Evolutionary conservation across 345 rosid species (phyloP).

Genomic region (Conringia planisiliqua): DNA sequence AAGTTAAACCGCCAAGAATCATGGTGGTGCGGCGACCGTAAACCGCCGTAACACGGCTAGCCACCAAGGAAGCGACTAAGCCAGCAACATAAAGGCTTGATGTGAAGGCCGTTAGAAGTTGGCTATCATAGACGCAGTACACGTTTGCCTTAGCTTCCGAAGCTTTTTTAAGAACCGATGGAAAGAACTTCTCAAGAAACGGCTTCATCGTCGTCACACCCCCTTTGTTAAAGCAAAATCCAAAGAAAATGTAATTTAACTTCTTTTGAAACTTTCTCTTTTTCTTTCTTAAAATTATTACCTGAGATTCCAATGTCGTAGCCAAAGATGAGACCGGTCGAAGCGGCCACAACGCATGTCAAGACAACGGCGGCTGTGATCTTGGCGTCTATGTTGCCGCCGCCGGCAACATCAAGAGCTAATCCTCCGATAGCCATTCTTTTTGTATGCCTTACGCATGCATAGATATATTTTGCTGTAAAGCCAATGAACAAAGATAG

Average conservation of each 20-base stretch:
- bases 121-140: slow-evolving; percentile 65
- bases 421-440: slow-evolving; percentile 57
- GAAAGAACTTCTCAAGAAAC: slow-evolving; percentile 76
- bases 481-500: not conserved
- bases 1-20: slow-evolving; percentile 67
- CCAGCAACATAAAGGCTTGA: slow-evolving; percentile 82
- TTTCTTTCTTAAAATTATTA: not conserved
- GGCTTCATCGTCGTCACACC: slow-evolving; percentile 89
- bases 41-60: slow-evolving; percentile 54
- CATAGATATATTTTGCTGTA: not conserved
- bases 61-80: slow-evolving; percentile 58
- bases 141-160: slow-evolving; percentile 52
- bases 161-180: slow-evolving; percentile 49
- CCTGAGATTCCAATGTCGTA: slow-evolving; percentile 89
- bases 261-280: not conserved
- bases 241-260: not conserved
- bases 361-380: slow-evolving; percentile 55
- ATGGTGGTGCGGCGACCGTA: slow-evolving; percentile 69
- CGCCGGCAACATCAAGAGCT: slow-evolving; percentile 32
- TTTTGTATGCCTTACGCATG: not conserved
- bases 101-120: slow-evolving; percentile 64
- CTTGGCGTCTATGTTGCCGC: slow-evolving; percentile 26
- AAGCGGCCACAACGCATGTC: slow-evolving; percentile 77
- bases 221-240: slow-evolving; percentile 33
- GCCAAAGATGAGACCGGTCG: slow-evolving; percentile 83